Percentiles rank a stretch among this genome's conserved stretches.
These are phyloP conservation scores for Lipomyces yamadae DNA, from an alignment of 805 yeast genomes.

Conservation along the genomic window DNA sequence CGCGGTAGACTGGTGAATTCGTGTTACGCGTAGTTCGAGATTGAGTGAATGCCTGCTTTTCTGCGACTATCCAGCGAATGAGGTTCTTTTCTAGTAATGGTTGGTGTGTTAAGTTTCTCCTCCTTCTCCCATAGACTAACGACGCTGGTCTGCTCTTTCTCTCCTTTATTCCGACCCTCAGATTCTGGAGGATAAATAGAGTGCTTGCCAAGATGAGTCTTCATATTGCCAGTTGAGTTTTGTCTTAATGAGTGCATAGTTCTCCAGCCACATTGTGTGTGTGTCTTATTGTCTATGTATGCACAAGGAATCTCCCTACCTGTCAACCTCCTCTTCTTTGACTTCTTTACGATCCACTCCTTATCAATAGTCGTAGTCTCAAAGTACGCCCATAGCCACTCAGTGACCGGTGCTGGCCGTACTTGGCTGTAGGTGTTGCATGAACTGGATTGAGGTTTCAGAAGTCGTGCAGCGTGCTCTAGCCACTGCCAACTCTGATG, in stretches of 20 bases:
- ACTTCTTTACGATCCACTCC: slow-evolving; percentile 6
- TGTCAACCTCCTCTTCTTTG: slow-evolving; percentile 7
- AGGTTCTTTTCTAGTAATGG: slow-evolving; percentile 2
- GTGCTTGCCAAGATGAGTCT: background rate
- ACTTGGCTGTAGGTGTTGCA: too few species aligned
- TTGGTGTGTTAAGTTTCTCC: slow-evolving; percentile 4
- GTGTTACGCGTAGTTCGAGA: too few species aligned
- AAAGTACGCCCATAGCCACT: slow-evolving; percentile 7
- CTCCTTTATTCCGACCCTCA: background rate
- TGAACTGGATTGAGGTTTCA: too few species aligned
- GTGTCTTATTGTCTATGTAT: background rate
- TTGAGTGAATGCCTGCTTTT: background rate
- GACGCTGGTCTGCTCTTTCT: slow-evolving; percentile 4
- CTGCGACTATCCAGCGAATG: slow-evolving; percentile 7
- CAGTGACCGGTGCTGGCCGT: slow-evolving; percentile 7
- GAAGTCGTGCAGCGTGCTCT: too few species aligned
- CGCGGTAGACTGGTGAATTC: too few species aligned
- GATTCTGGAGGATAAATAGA: background rate
- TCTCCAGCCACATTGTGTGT: background rate
- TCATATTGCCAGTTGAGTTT: background rate
- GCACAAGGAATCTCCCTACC: background rate
- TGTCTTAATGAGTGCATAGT: background rate
- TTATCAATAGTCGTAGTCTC: slow-evolving; percentile 3
- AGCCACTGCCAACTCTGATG: too few species aligned
- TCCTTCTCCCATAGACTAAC: background rate